Conservation (phyloP, 2,329 filamentous ascomycete genomes). For the Passalora sequoiae region DNA sequence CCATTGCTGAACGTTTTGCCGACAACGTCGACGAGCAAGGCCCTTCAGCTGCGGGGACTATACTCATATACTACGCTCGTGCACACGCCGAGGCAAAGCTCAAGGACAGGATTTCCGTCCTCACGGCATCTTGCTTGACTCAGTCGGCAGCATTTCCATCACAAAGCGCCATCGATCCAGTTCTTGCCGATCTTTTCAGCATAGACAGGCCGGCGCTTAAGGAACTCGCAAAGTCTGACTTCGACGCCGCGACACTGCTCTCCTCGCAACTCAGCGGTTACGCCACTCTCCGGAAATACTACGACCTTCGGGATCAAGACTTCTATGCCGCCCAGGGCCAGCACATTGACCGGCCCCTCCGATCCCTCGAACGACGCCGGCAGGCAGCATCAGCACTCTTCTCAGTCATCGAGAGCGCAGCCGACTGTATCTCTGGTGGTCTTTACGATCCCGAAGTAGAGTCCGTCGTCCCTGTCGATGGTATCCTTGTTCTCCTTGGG, state of each 20-base stretch:
- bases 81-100: constrained; percentile 74
- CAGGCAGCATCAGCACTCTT: constrained; percentile 69
- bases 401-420: constrained; percentile 78
- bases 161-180: constrained; percentile 63
- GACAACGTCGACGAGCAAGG: constrained; percentile 68
- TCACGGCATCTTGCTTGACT: constrained; percentile 81
- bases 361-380: constrained; percentile 57
- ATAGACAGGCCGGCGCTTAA: constrained; percentile 68
- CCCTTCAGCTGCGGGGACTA: constrained; percentile 66
- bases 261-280: constrained; percentile 87
- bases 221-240: constrained; percentile 66
- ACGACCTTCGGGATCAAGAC: constrained; percentile 76
- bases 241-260: constrained; percentile 75
- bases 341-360: constrained; percentile 39
- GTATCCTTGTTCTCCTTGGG: constrained; percentile 74
- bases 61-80: constrained; percentile 84
- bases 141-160: constrained; percentile 78
- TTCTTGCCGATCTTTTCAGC: constrained; percentile 64
- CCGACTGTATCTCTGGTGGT: constrained; percentile 86
- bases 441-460: constrained; percentile 76
- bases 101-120: constrained; percentile 75
- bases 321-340: constrained; percentile 28
- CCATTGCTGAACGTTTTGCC: constrained; percentile 81
- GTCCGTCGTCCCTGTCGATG: constrained; percentile 82
- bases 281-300: constrained; percentile 83